A percentile compares a stretch with the other conserved stretches of the same genome.
Evolutionary conservation across 2,329 filamentous ascomycete genomes (phyloP).

Genomic region (Arachnopeziza araneosa): DNA sequence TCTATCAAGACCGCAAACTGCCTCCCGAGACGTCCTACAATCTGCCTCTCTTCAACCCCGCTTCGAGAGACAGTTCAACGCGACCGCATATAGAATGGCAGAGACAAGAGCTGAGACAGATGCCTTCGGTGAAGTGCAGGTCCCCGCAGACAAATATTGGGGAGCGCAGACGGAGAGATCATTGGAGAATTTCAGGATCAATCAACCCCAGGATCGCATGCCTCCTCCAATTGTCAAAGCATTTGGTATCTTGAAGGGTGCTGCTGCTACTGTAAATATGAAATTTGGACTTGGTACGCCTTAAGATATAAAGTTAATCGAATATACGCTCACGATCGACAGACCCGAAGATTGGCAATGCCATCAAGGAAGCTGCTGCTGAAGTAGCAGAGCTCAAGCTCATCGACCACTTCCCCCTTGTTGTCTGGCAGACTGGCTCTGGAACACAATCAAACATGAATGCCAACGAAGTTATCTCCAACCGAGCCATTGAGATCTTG

Average conservation of each 20-base stretch:
- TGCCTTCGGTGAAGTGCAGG: slow-evolving; percentile 95
- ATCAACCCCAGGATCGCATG: slow-evolving; percentile 98
- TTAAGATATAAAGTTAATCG: slow-evolving; percentile 1
- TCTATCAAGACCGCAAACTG: slow-evolving; percentile 2
- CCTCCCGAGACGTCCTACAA: slow-evolving; percentile 8
- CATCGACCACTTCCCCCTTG: slow-evolving; percentile 93
- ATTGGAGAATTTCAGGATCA: slow-evolving; percentile 97
- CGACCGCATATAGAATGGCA: slow-evolving; percentile 32
- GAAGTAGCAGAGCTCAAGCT: slow-evolving; percentile 94
- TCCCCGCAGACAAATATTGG: slow-evolving; percentile 93
- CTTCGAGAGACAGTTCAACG: slow-evolving; percentile 26
- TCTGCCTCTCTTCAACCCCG: slow-evolving; percentile 14
- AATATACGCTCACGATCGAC: slow-evolving; percentile 24
- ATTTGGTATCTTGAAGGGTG: slow-evolving; percentile 96
- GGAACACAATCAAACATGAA: slow-evolving; percentile 99
- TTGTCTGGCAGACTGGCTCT: slow-evolving; percentile 98
- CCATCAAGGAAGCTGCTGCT: slow-evolving; percentile 88
- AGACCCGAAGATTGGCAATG: slow-evolving; percentile 86
- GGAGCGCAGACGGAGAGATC: slow-evolving; percentile 96
- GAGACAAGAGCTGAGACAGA: slow-evolving; percentile 82
- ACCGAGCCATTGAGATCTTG: slow-evolving; percentile 96
- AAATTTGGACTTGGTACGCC: slow-evolving; percentile 75
- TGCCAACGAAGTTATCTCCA: slow-evolving; percentile 99
- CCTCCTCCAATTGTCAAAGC: slow-evolving; percentile 86
- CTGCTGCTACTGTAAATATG: slow-evolving; percentile 94